phyloP scores from a whole-genome alignment of 1,139 yeast species.

The Eremothecium cymbalariae region DNA sequence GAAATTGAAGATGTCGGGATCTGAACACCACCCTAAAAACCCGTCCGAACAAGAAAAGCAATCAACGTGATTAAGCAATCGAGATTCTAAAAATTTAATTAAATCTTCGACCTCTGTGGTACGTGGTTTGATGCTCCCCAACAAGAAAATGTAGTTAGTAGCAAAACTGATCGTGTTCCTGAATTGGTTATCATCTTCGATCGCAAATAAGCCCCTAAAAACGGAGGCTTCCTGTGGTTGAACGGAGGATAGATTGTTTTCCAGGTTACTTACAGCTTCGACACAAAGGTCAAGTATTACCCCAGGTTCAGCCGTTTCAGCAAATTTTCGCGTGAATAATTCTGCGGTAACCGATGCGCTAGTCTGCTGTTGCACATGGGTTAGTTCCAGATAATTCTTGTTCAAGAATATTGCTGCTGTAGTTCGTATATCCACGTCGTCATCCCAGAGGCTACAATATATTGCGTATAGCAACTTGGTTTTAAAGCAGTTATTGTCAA shows the following conservation, averaged over 20 bases:
- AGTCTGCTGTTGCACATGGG: background rate
- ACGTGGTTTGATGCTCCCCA: conserved; percentile 12
- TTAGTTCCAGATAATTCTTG: conserved; percentile 7
- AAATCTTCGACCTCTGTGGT: too few relatives aligned
- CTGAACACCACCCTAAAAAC: conserved; percentile 34
- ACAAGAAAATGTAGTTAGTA: conserved; percentile 14
- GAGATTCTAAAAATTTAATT: too few relatives aligned
- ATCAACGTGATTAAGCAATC: too few relatives aligned
- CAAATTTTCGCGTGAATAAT: conserved; percentile 18
- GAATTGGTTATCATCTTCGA: conserved; percentile 47
- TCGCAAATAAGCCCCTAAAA: conserved; percentile 37
- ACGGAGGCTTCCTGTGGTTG: conserved; percentile 9
- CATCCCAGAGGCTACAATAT: conserved; percentile 46
- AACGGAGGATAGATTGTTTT: background rate
- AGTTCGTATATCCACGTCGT: conserved; percentile 45
- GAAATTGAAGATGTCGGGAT: conserved; percentile 17
- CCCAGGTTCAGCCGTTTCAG: conserved; percentile 10
- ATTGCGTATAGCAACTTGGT: conserved; percentile 33
- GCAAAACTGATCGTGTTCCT: conserved; percentile 35
- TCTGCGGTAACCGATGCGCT: conserved; percentile 13
- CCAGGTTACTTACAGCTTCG: background rate
- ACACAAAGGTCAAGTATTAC: background rate
- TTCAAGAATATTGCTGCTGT: conserved; percentile 35
- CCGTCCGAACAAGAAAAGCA: too few relatives aligned
- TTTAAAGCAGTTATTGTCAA: too few relatives aligned